A percentile compares a stretch with the other conserved stretches of the same genome.
phyloP scores from a whole-genome alignment of 2,329 filamentous ascomycete genomes.

The Tolypocladium cylindrosporum region DNA sequence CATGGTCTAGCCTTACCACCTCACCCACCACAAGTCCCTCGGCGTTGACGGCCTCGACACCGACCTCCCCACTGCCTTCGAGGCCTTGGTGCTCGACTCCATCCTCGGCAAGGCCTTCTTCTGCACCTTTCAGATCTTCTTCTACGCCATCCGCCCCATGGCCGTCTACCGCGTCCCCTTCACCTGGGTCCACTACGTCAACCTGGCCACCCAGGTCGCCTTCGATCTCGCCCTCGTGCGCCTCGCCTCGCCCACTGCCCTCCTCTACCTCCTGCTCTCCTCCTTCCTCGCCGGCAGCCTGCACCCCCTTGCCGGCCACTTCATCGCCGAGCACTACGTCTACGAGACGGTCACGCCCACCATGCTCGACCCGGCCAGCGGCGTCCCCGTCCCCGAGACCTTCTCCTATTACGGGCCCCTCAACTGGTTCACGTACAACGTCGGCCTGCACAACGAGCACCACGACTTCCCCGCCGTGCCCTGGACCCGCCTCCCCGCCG shows the following conservation, averaged over 20 bases:
- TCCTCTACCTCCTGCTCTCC: slow-evolving; percentile 78
- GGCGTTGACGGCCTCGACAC: slow-evolving; percentile 94
- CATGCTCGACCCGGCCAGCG: slow-evolving; percentile 46
- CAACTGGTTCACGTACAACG: slow-evolving; percentile 92
- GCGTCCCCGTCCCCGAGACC: slow-evolving; percentile 73
- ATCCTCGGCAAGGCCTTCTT: slow-evolving; percentile 97
- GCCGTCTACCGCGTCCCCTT: slow-evolving; percentile 83
- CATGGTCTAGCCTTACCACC: slow-evolving; percentile 67
- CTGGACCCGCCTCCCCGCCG: slow-evolving; percentile 74
- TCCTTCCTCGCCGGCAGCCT: slow-evolving; percentile 90
- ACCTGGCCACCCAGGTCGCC: slow-evolving; percentile 63
- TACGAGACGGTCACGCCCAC: slow-evolving; percentile 53
- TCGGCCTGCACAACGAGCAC: slow-evolving; percentile 96
- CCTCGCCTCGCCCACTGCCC: slow-evolving; percentile 48
- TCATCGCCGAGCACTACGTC: slow-evolving; percentile 96
- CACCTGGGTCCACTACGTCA: slow-evolving; percentile 74
- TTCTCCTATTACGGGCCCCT: slow-evolving; percentile 94
- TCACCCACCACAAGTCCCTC: slow-evolving; percentile 97
- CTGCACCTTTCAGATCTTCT: slow-evolving; percentile 97
- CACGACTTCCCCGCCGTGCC: slow-evolving; percentile 97
- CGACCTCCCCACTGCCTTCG: slow-evolving; percentile 83
- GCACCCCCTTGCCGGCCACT: slow-evolving; percentile 91
- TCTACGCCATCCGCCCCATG: slow-evolving; percentile 95
- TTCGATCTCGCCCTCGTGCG: slow-evolving; percentile 67
- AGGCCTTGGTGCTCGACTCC: slow-evolving; percentile 89